Evolutionary conservation across 768 basidiomycete species (phyloP).

Genomic region (Agaricus blazei): DNA sequence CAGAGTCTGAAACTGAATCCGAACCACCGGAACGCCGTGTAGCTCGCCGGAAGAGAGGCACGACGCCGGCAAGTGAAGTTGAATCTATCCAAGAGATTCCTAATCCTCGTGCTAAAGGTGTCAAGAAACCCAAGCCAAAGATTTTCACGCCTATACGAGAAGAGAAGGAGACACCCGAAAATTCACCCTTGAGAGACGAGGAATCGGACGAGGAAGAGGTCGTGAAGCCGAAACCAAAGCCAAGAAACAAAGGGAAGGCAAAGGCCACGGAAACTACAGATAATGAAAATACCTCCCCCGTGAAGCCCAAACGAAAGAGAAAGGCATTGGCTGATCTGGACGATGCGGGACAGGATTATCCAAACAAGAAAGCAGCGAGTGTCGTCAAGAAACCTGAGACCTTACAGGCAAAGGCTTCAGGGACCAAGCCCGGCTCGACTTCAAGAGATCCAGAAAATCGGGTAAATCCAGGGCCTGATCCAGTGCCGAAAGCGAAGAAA

Average conservation of each 20-base stretch:
- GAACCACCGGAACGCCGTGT: conserved; percentile 14
- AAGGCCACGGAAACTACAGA: conserved; percentile 14
- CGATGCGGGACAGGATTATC: conserved; percentile 11
- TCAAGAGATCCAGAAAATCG: conserved; percentile 19
- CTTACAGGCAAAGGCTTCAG: conserved; percentile 14
- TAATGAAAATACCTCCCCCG: conserved; percentile 14
- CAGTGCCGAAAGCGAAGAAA: conserved; percentile 57
- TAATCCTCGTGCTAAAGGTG: not conserved
- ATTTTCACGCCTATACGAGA: conserved; percentile 12
- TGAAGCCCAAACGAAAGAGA: conserved; percentile 31
- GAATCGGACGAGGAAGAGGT: conserved; percentile 19
- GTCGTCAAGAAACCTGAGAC: conserved; percentile 15
- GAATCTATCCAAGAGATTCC: conserved; percentile 15
- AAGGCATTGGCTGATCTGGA: conserved; percentile 21
- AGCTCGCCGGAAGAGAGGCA: conserved; percentile 12
- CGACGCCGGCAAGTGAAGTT: conserved; percentile 12
- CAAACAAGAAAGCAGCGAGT: conserved; percentile 7
- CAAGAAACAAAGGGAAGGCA: conserved; percentile 2
- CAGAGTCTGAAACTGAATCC: conserved; percentile 16
- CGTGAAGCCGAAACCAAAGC: conserved; percentile 6
- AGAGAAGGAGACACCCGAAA: conserved; percentile 13
- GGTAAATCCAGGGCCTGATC: conserved; percentile 20
- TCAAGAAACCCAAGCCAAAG: conserved; percentile 14
- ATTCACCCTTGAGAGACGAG: conserved; percentile 11
- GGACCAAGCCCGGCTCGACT: conserved; percentile 17